Evolutionary conservation across 2,329 filamentous ascomycete species (phyloP), one percentile per base, ranked within the genome.

Genomic region (Fonsecaea pugnacius): DNA sequence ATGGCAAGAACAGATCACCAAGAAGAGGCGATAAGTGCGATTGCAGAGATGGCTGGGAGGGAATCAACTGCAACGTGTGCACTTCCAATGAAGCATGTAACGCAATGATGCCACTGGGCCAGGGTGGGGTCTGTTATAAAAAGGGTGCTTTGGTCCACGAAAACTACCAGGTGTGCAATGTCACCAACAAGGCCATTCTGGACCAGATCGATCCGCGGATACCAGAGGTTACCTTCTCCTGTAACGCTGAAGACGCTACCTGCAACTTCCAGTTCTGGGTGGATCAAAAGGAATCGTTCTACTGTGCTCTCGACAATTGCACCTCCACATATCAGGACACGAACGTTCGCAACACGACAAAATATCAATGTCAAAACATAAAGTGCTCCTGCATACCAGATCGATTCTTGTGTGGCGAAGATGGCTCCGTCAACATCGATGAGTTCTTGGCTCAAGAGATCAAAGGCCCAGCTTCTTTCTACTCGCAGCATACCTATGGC

Each of bases 221-320:
- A 64, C 93, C 95, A 0, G 91, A 99, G 77, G 95, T 96, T 27
- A 99, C 95, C 0, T 99, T 99, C 75, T 92, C 89, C 33, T 99
- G 95, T 77, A 87, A 93, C 73, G 87, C 85, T 38, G 87, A 90
- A 58, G 83, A 87, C 4, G 82, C 85, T 21, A 87, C 89, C 21
- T 99, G 95, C 74, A 95, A 96, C 75, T 99, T 99, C 71, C 95
- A 99, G 78, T 99, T 99, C 79, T 99, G 95, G 94, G 92, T 99
- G 54, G 93, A 96, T 71, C 86, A 94, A 70, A 83, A 86, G 68
- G 95, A 99, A 78, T 98, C 95, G 1, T 99, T 99, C 82, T 99
- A 96, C 78, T 99, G 96, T 79, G 88, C 90, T 67, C 82, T 99
- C 64, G 87, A 91, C 72, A 89, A 89, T 16, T 99, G 95, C 80